These are phyloP conservation scores for Curvularia verruculosa DNA, from an alignment of 2,329 filamentous ascomycete genomes.

Conservation along the genomic window DNA sequence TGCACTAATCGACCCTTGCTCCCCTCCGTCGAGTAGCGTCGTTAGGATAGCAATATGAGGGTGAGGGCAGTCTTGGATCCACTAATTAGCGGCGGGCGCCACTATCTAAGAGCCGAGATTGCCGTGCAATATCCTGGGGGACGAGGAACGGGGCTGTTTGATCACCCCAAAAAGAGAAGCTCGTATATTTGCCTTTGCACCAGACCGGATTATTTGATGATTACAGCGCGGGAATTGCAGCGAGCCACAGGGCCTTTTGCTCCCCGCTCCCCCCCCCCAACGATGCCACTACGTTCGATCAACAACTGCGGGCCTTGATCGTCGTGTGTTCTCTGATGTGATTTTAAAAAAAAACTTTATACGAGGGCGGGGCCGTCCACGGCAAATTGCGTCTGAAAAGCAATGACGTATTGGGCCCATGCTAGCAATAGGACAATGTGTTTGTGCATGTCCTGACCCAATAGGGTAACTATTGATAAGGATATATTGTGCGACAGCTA, in stretches of 20 bases:
- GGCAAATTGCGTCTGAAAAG: slow-evolving; percentile 21
- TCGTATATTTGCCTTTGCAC: not conserved
- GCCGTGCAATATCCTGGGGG: slow-evolving; percentile 9
- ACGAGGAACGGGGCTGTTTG: slow-evolving; percentile 6
- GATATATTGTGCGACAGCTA: not conserved
- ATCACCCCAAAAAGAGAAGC: slow-evolving; percentile 5
- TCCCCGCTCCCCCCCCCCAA: too few relatives aligned
- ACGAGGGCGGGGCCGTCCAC: slow-evolving; percentile 29
- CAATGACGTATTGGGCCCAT: slow-evolving; percentile 18
- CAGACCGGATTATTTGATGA: not conserved
- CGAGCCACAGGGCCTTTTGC: not conserved
- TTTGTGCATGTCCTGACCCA: slow-evolving; percentile 2
- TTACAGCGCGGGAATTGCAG: not conserved
- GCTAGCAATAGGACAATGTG: slow-evolving; percentile 30
- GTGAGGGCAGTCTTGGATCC: slow-evolving; percentile 3
- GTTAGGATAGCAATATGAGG: slow-evolving; percentile 11
- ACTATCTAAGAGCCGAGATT: slow-evolving; percentile 12
- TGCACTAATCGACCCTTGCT: slow-evolving; percentile 9
- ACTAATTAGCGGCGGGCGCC: slow-evolving; percentile 7
- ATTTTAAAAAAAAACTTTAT: slow-evolving; percentile 27
- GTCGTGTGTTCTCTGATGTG: not conserved
- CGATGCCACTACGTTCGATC: not conserved
- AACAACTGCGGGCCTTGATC: slow-evolving; percentile 5
- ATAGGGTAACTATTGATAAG: not conserved
- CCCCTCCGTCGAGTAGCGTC: slow-evolving; percentile 3